These are phyloP conservation scores for Colletotrichum chrysophilum DNA, from an alignment of 2,329 filamentous ascomycete genomes.

Conservation along the genomic window DNA sequence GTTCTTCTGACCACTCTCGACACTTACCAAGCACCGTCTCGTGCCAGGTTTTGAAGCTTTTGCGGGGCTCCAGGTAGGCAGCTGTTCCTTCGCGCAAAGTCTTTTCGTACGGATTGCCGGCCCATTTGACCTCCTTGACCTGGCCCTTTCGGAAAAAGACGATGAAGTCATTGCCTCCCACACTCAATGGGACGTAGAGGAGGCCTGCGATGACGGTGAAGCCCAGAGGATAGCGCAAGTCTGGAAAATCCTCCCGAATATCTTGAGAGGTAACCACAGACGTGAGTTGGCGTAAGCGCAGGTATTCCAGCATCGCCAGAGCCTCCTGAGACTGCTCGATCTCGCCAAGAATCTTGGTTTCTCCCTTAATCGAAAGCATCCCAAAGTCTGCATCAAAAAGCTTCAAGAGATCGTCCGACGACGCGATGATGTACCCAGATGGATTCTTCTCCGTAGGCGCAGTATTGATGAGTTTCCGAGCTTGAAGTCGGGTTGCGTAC, in stretches of 20 bases:
- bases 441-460: constrained; percentile 81
- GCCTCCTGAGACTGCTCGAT: constrained; percentile 82
- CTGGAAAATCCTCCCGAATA: constrained; percentile 77
- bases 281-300: constrained; percentile 76
- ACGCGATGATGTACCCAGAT: constrained; percentile 88
- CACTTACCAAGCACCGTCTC: constrained; percentile 84
- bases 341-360: constrained; percentile 83
- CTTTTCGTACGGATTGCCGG: constrained; percentile 86
- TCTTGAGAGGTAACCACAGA: constrained; percentile 82
- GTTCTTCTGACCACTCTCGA: constrained; percentile 87
- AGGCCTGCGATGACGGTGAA: constrained; percentile 81
- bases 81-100: constrained; percentile 73
- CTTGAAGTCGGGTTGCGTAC: constrained; percentile 83
- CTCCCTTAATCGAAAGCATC: constrained; percentile 82
- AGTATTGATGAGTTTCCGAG: constrained; percentile 87
- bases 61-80: constrained; percentile 77
- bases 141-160: constrained; percentile 87
- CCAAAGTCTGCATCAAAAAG: constrained; percentile 90
- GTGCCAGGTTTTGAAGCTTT: constrained; percentile 80
- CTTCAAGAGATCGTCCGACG: constrained; percentile 82
- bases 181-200: constrained; percentile 80
- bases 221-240: constrained; percentile 79
- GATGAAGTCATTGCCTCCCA: constrained; percentile 82
- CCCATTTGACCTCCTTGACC: constrained; percentile 80
- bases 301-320: constrained; percentile 82